These are phyloP conservation scores for Tylopilus vinaceipallidus DNA, from an alignment of 768 basidiomycete species.

Conservation along the genomic window DNA sequence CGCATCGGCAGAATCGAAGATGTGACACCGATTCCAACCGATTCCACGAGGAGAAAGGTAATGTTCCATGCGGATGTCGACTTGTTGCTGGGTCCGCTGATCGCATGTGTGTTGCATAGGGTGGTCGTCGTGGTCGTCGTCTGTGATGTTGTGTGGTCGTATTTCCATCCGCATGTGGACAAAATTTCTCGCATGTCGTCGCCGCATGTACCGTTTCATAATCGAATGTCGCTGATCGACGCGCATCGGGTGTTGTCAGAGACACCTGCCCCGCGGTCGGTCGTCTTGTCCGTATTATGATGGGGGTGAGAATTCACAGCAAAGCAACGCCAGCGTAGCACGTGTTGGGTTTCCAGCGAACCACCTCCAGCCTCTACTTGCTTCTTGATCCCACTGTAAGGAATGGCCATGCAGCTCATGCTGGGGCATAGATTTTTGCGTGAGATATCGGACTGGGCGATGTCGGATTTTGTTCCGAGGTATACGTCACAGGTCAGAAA, in stretches of 20 bases:
- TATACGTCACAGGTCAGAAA: slow-evolving; percentile 53
- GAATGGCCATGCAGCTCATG: slow-evolving; percentile 43
- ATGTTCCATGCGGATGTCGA: slow-evolving; percentile 14
- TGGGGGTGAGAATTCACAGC: neutral
- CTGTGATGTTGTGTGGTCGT: slow-evolving; percentile 44
- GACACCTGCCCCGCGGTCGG: slow-evolving; percentile 80
- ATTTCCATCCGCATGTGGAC: slow-evolving; percentile 10
- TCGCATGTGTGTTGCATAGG: slow-evolving; percentile 44
- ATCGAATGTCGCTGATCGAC: slow-evolving; percentile 80
- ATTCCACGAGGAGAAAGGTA: slow-evolving; percentile 96
- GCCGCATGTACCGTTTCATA: slow-evolving; percentile 35
- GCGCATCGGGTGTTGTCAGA: slow-evolving; percentile 65
- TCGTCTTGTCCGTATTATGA: slow-evolving; percentile 11
- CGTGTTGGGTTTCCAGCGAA: neutral
- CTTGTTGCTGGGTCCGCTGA: slow-evolving; percentile 1
- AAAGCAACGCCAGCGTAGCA: neutral
- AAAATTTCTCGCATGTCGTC: slow-evolving; percentile 29
- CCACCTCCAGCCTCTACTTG: neutral
- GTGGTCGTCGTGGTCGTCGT: slow-evolving; percentile 99
- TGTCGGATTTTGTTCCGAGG: slow-evolving; percentile 61
- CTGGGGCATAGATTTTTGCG: slow-evolving; percentile 59
- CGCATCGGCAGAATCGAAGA: slow-evolving; percentile 98
- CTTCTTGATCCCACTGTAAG: neutral
- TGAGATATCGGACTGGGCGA: slow-evolving; percentile 57
- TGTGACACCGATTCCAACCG: slow-evolving; percentile 95